Evolutionary conservation across 768 basidiomycete genomes (phyloP).

Genomic region (Harrya chromipes): DNA sequence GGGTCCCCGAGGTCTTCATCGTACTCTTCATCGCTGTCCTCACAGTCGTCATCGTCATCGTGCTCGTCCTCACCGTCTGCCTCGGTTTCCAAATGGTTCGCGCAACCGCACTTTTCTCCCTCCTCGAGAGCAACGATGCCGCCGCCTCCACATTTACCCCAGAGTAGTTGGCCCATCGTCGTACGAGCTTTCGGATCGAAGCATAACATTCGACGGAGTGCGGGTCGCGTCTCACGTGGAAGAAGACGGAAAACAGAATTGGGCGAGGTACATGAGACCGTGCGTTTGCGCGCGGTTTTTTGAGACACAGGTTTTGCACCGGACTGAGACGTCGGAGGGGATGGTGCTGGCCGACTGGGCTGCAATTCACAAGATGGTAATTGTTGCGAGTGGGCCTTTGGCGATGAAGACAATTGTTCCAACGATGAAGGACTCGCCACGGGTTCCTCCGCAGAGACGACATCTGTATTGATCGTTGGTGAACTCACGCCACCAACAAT

Average conservation of each 20-base stretch:
- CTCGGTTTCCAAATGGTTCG: slow-evolving; percentile 29
- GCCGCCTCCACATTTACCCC: slow-evolving; percentile 71
- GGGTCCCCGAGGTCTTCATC: slow-evolving; percentile 82
- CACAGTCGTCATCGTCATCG: slow-evolving; percentile 27
- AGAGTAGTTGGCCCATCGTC: slow-evolving; percentile 88
- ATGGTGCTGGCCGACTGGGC: slow-evolving; percentile 26
- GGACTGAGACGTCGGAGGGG: slow-evolving; percentile 18
- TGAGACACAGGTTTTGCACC: slow-evolving; percentile 42
- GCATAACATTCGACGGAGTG: slow-evolving; percentile 90
- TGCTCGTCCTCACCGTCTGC: slow-evolving; percentile 43
- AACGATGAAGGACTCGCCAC: neutral
- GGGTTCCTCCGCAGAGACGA: neutral
- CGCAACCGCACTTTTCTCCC: slow-evolving; percentile 64
- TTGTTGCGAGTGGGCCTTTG: slow-evolving; percentile 4
- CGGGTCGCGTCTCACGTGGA: slow-evolving; percentile 87
- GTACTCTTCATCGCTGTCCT: slow-evolving; percentile 31
- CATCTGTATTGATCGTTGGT: slow-evolving; percentile 2
- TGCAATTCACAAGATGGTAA: slow-evolving; percentile 16
- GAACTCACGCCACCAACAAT: neutral
- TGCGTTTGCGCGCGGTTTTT: slow-evolving; percentile 25
- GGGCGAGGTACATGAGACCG: slow-evolving; percentile 26
- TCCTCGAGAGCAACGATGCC: slow-evolving; percentile 52
- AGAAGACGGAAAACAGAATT: slow-evolving; percentile 96
- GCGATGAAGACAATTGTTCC: slow-evolving; percentile 8
- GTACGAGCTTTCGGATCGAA: slow-evolving; percentile 87